phyloP scores from a whole-genome alignment of 306 rosid species.

The Rubus parviflorus region DNA sequence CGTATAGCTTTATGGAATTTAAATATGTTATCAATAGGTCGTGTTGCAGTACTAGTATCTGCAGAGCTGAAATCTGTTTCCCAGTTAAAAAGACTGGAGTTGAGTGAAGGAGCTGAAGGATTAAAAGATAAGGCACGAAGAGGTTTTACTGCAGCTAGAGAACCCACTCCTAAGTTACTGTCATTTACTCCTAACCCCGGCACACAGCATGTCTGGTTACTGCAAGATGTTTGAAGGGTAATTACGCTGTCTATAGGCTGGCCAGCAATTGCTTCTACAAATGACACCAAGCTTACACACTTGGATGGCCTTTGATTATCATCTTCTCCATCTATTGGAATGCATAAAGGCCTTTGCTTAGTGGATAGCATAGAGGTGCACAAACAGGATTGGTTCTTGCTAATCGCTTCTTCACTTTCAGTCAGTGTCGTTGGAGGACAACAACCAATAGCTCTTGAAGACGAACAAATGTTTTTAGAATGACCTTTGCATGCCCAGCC shows the following conservation, averaged over 20 bases:
- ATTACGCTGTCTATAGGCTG: conserved; percentile 37
- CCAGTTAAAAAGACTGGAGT: conserved; percentile 47
- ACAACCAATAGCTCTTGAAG: conserved; percentile 63
- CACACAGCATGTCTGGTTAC: conserved; percentile 68
- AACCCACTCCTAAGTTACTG: conserved; percentile 69
- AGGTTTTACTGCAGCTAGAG: conserved; percentile 68
- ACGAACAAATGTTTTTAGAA: conserved; percentile 60
- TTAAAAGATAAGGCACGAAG: conserved; percentile 65
- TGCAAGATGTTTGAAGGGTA: conserved; percentile 50
- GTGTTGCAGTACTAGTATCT: conserved; percentile 14
- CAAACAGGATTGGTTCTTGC: conserved; percentile 37
- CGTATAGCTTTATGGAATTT: conserved; percentile 52
- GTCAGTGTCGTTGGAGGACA: conserved; percentile 57
- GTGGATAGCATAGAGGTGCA: conserved; percentile 28
- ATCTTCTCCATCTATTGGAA: conserved; percentile 30
- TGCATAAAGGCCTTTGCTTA: conserved; percentile 16
- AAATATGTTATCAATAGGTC: conserved; percentile 49
- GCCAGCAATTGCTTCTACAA: conserved; percentile 41
- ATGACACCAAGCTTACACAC: conserved; percentile 26
- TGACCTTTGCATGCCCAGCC: conserved; percentile 93
- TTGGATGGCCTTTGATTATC: conserved; percentile 30
- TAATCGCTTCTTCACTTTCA: conserved; percentile 49
- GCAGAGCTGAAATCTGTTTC: conserved; percentile 34
- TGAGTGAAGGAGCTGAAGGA: conserved; percentile 39
- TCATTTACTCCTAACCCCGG: conserved; percentile 83